phyloP scores from a whole-genome alignment of 768 basidiomycete species.

The Auriscalpium vulgare region DNA sequence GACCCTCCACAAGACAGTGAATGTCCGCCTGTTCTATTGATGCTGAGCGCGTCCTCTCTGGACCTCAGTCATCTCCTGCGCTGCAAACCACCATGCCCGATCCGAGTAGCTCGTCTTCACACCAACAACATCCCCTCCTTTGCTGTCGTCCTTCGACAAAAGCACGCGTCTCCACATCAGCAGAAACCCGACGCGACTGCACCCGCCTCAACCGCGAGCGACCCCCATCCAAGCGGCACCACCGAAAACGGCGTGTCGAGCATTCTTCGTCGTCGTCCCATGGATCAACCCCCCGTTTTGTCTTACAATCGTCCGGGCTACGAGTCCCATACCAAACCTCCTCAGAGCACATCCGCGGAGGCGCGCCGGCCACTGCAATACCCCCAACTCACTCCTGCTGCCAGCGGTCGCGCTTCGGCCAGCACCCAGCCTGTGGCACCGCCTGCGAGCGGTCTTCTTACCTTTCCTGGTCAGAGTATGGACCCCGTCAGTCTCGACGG shows the following conservation, averaged over 20 bases:
- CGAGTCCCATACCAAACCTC: no score
- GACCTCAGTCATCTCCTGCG: conserved; percentile 45
- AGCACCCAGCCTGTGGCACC: not conserved
- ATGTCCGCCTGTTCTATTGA: conserved; percentile 72
- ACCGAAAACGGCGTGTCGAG: no score
- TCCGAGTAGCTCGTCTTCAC: conserved; percentile 1
- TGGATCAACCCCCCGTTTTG: no score
- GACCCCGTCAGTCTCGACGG: no score
- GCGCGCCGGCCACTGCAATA: no score
- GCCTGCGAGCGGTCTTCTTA: not conserved
- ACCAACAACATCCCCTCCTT: not conserved
- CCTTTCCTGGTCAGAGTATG: not conserved
- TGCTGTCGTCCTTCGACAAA: not conserved
- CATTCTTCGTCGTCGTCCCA: no score
- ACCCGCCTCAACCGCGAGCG: no score
- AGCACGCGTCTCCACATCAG: no score
- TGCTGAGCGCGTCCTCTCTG: conserved; percentile 79
- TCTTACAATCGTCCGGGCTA: no score
- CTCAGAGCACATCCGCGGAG: no score
- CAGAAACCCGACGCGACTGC: no score
- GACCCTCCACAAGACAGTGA: conserved; percentile 27
- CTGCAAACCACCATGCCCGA: conserved; percentile 21
- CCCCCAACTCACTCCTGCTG: not conserved
- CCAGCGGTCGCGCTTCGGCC: not conserved
- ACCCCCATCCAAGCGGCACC: no score